Conservation (phyloP, 306 rosid genomes). For the Delonix regia region DNA sequence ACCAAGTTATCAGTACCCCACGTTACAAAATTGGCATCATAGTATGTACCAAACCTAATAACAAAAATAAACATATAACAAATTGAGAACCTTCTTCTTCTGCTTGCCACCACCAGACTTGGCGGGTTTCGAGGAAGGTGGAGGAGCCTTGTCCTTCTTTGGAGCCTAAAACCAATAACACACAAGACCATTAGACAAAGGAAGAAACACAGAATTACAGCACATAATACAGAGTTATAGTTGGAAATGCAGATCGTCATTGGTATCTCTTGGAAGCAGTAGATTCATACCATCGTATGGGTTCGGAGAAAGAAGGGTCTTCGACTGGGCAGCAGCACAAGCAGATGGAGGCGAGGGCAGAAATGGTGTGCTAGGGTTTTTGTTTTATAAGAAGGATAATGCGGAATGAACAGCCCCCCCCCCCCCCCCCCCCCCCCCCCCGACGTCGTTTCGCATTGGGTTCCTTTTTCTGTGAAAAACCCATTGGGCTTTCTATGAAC, state of each 20-base stretch:
- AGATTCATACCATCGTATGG: conserved; percentile 17
- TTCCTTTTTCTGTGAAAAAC: background rate
- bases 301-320: background rate
- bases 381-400: background rate
- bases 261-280: background rate
- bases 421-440: background rate
- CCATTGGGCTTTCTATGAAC: background rate
- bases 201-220: background rate
- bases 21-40: background rate
- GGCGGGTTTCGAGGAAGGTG: conserved; percentile 73
- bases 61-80: too few relatives aligned
- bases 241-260: background rate
- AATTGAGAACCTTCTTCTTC: conserved; percentile 63
- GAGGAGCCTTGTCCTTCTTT: conserved; percentile 76
- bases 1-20: background rate
- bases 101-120: conserved; percentile 78
- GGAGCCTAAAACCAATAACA: conserved; percentile 50
- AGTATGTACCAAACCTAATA: background rate
- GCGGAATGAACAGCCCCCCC: background rate
- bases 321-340: background rate
- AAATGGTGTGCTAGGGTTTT: conserved; percentile 19
- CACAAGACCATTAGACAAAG: background rate
- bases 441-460: background rate
- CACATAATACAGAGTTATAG: background rate
- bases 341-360: background rate